Conservation (phyloP, 2,329 filamentous ascomycete species). For the Penicillium sp. region DNA sequence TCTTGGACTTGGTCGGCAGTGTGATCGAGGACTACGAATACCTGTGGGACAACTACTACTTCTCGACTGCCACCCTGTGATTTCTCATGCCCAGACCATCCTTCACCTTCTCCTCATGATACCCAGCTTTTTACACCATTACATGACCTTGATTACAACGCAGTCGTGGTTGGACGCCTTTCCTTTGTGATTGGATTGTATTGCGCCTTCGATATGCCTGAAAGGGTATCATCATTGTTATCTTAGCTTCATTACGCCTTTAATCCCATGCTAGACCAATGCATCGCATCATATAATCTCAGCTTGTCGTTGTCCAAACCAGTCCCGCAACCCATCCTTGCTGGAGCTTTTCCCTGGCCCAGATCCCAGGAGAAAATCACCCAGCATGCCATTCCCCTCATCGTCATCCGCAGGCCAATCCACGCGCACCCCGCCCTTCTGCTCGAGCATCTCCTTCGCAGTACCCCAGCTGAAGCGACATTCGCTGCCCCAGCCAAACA, state of each 20-base stretch:
- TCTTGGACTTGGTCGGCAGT: conserved; percentile 79
- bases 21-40: conserved; percentile 97
- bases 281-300: conserved; percentile 64
- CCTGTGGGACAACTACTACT: conserved; percentile 98
- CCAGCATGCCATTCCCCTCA: conserved; percentile 65
- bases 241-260: conserved; percentile 22
- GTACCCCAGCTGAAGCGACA: conserved; percentile 96
- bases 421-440: conserved; percentile 70
- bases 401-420: conserved; percentile 83
- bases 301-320: conserved; percentile 75
- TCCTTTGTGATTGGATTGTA: conserved; percentile 18
- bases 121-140: conserved; percentile 21
- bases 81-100: conserved; percentile 8
- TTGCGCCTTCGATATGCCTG: conserved; percentile 7
- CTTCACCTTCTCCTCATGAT: conserved; percentile 21
- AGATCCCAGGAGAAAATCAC: conserved; percentile 68
- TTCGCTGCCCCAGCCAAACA: conserved; percentile 94
- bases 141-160: conserved; percentile 7
- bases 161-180: conserved; percentile 10
- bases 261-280: conserved; percentile 13
- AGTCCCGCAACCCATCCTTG: conserved; percentile 73
- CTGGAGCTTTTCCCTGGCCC: conserved; percentile 47
- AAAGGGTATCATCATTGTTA: conserved; percentile 31
- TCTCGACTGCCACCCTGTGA: conserved; percentile 63
- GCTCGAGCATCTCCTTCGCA: conserved; percentile 86